Conservation (phyloP, 495 filamentous ascomycete genomes). For the Emericellopsis terricola region DNA sequence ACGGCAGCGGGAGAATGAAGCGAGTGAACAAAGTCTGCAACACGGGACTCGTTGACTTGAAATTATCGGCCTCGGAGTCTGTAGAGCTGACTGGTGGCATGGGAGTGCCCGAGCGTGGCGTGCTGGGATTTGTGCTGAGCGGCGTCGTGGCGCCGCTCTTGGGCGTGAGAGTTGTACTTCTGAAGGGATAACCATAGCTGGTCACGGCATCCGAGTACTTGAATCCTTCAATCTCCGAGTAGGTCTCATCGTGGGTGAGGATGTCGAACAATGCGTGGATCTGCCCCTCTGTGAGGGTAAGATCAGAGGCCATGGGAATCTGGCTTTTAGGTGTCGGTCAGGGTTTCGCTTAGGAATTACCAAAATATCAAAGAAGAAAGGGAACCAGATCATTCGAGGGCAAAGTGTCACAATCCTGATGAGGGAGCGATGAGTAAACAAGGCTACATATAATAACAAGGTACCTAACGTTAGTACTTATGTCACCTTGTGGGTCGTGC, state of each 20-base stretch:
- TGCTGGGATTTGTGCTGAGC: not conserved
- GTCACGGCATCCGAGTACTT: conserved; percentile 33
- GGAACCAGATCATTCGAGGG: too few species aligned
- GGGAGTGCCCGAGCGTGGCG: not conserved
- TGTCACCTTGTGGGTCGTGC: too few species aligned
- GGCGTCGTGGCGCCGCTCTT: conserved; percentile 5
- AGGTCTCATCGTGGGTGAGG: conserved; percentile 45
- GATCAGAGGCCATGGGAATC: not conserved
- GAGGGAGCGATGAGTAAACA: too few species aligned
- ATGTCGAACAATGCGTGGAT: conserved; percentile 45
- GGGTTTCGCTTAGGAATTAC: too few species aligned
- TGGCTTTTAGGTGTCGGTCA: too few species aligned
- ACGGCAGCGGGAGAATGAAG: conserved; percentile 37
- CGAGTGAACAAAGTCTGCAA: conserved; percentile 38
- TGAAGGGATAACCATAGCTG: conserved; percentile 41
- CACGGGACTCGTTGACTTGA: conserved; percentile 29
- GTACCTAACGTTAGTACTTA: too few species aligned
- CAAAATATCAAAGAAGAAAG: too few species aligned
- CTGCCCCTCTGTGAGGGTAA: conserved; percentile 25
- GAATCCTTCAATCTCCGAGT: conserved; percentile 41
- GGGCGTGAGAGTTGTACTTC: not conserved
- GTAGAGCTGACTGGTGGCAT: not conserved
- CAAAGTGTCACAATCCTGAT: too few species aligned
- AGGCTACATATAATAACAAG: too few species aligned
- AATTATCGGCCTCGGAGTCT: conserved; percentile 2